A percentile compares a stretch with the other conserved stretches of the same genome.
These are phyloP conservation scores for Candida sithepensis DNA, from an alignment of 805 yeast species.

Conservation along the genomic window DNA sequence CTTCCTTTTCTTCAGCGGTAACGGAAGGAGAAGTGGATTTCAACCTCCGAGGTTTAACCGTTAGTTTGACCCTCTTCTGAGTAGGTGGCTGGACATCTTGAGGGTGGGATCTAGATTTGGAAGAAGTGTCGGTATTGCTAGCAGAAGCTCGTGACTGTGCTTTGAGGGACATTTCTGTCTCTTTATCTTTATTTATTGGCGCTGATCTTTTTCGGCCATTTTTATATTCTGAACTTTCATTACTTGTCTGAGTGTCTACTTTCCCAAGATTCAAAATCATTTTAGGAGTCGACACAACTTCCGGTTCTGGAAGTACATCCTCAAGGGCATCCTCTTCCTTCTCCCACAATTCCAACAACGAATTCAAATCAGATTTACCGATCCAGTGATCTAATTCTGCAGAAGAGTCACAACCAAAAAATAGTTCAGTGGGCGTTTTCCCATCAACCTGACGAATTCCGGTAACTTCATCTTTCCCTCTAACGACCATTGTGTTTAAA, in stretches of 20 bases:
- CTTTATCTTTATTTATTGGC: not conserved
- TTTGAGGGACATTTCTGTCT: not conserved
- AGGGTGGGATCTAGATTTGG: not conserved
- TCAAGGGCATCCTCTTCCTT: constrained; percentile 11
- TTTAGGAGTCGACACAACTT: not conserved
- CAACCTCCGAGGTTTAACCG: not conserved
- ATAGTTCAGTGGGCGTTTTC: constrained; percentile 11
- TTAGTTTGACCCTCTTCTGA: not conserved
- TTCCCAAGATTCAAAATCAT: too few relatives aligned
- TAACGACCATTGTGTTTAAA: constrained; percentile 11
- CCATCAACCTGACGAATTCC: constrained; percentile 1
- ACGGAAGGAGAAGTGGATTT: not conserved
- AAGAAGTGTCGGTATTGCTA: not conserved
- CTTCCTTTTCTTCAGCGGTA: not conserved
- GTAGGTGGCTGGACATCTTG: not conserved
- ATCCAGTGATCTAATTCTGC: constrained; percentile 11
- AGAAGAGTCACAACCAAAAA: constrained; percentile 8
- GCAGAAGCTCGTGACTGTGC: not conserved
- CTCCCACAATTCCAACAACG: constrained; percentile 14
- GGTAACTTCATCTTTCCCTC: constrained; percentile 10
- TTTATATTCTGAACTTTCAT: not conserved
- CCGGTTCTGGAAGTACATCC: constrained; percentile 2
- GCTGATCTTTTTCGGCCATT: not conserved
- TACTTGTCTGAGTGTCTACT: too few relatives aligned
- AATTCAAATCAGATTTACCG: constrained; percentile 7